Base-by-base conservation (phyloP, 169 alveolate species). In the Plasmodium gonderi region DNA sequence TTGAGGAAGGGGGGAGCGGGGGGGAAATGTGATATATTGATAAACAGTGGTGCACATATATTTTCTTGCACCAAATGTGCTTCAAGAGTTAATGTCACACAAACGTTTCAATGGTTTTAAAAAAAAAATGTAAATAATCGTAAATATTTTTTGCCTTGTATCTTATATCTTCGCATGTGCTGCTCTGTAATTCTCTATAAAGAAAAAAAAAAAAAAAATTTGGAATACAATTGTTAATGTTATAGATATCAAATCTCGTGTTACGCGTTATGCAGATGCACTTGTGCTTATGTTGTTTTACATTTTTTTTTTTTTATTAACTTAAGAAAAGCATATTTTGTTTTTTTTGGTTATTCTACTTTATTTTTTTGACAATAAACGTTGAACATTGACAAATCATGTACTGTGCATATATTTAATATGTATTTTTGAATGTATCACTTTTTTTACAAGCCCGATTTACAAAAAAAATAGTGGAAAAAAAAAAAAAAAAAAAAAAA, bases 111-210 rank as follows among this genome's bases (percentile, higher is more conserved):
- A 87, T 20, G 5, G 93, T 75, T 87, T 87, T 87, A 45, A 87
- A 87, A 87, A 87, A 87, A 77, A 87, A 87, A 75, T 87, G 93
- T 45, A 87, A 76, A 75, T 87, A 87, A 78, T 87, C 93, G 14
- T 87, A 87, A 69, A 87, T 87, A 45, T 87, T 87, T 87, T 87
- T 87, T 6, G 93, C 89, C 12, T 87, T 87, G 68, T 87, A 87
- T 45, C 93, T 74, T 40, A 87, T 75, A 76, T 87, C 93, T 45
- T 87, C 90, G 31, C 45, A 87, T 20, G 93, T 75, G 68, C 38
- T 87, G 47, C 93, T 77, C 60, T 87, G 93, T 45, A 87, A 60
- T 77, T 87, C 93, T 74, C 93, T 87, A 33, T 31, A 78, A 65
- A 51, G 44, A 60, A 40, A 38, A 69, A n/a, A 69, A 44, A 76